These are phyloP conservation scores for Penicillium sp. DNA, from an alignment of 2,329 filamentous ascomycete genomes.

Conservation along the genomic window DNA sequence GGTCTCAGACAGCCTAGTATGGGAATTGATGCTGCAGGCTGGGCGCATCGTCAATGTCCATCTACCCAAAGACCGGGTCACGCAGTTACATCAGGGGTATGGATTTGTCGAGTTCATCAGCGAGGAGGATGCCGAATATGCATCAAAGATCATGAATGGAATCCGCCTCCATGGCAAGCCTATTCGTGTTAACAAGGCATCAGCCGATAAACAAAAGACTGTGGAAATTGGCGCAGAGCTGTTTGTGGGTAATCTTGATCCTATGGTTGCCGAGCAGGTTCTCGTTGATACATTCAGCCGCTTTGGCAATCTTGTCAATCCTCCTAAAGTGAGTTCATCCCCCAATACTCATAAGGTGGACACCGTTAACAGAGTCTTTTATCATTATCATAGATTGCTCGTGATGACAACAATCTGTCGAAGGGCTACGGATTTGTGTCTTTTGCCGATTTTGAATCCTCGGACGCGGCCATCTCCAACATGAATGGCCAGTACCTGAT, in stretches of 20 bases:
- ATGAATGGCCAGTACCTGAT: conserved; percentile 97
- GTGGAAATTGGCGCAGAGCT: conserved; percentile 94
- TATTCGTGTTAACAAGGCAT: conserved; percentile 91
- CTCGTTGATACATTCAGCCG: conserved; percentile 93
- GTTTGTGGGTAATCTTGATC: conserved; percentile 92
- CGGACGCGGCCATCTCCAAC: conserved; percentile 83
- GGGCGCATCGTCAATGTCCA: conserved; percentile 98
- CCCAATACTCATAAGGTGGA: background rate
- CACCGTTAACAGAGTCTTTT: conserved; percentile 23
- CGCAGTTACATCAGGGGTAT: conserved; percentile 94
- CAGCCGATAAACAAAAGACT: conserved; percentile 89
- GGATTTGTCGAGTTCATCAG: conserved; percentile 98
- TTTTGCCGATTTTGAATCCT: conserved; percentile 88
- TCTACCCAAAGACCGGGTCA: conserved; percentile 96
- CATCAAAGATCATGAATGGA: conserved; percentile 93
- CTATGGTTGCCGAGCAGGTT: conserved; percentile 91
- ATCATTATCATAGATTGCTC: conserved; percentile 56
- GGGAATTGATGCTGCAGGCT: conserved; percentile 97
- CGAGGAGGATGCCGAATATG: conserved; percentile 94
- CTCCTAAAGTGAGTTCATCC: conserved; percentile 69
- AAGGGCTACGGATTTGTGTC: conserved; percentile 98
- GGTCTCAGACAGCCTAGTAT: conserved; percentile 82
- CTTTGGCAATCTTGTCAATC: conserved; percentile 78
- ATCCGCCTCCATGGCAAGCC: conserved; percentile 91
- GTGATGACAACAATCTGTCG: conserved; percentile 81